Conservation (phyloP, 2,329 filamentous ascomycete species). For the Didymella arachidicola region DNA sequence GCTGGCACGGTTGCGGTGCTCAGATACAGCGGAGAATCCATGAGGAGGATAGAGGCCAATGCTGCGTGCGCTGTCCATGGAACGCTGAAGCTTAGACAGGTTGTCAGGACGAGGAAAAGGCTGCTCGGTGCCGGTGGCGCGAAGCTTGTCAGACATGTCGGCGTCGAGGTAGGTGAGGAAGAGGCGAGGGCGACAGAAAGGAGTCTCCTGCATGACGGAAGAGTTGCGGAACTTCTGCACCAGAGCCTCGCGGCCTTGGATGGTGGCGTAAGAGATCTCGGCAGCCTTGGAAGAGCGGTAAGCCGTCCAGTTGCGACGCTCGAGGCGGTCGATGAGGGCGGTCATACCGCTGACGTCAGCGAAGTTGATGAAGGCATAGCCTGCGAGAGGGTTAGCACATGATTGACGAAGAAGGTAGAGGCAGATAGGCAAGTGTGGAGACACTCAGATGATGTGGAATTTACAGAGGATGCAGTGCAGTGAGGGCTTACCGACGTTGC, state of each 20-base stretch:
- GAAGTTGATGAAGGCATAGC: slow-evolving; percentile 98
- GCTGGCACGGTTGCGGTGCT: slow-evolving; percentile 77
- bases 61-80: slow-evolving; percentile 84
- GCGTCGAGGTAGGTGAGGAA: slow-evolving; percentile 61
- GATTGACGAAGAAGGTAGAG: not conserved
- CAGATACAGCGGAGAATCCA: slow-evolving; percentile 74
- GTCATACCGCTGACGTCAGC: slow-evolving; percentile 64
- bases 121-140: slow-evolving; percentile 73
- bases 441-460: not conserved
- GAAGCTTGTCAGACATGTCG: slow-evolving; percentile 46
- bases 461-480: not conserved
- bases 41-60: slow-evolving; percentile 87
- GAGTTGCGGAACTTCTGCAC: slow-evolving; percentile 97
- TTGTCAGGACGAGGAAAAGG: slow-evolving; percentile 83
- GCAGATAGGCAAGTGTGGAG: not conserved
- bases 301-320: slow-evolving; percentile 67
- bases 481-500: slow-evolving; percentile 68
- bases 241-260: slow-evolving; percentile 89
- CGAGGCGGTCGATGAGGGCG: slow-evolving; percentile 40
- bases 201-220: slow-evolving; percentile 88
- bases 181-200: slow-evolving; percentile 79
- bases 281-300: slow-evolving; percentile 85
- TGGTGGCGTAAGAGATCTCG: slow-evolving; percentile 95
- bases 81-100: slow-evolving; percentile 84
- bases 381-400: not conserved